phyloP scores from a whole-genome alignment of 768 basidiomycete species.

The Amanita inopinata region DNA sequence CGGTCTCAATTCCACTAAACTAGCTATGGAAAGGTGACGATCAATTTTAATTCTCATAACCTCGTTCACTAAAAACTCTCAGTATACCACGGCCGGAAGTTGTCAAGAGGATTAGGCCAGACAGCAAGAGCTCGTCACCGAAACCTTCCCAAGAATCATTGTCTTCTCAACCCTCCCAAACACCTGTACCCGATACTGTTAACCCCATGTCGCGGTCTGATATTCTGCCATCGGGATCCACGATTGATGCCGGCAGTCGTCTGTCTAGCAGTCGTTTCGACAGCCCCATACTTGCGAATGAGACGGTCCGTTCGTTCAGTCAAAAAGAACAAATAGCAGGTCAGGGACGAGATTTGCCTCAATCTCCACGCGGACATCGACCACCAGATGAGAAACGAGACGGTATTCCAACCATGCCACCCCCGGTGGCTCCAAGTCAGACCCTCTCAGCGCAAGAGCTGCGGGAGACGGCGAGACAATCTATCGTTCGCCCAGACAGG shows the following conservation, averaged over 20 bases:
- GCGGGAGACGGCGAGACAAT: slow-evolving; percentile 70
- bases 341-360: slow-evolving; percentile 17
- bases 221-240: neutral
- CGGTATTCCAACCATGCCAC: slow-evolving; percentile 54
- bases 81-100: slow-evolving; percentile 78
- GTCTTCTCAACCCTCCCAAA: neutral
- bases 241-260: neutral
- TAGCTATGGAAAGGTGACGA: slow-evolving; percentile 58
- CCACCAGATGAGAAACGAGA: slow-evolving; percentile 35
- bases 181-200: neutral
- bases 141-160: neutral
- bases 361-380: slow-evolving; percentile 25
- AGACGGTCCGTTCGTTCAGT: neutral
- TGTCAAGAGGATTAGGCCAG: slow-evolving; percentile 49
- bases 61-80: slow-evolving; percentile 6
- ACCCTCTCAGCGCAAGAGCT: slow-evolving; percentile 72
- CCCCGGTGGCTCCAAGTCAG: slow-evolving; percentile 70
- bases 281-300: neutral
- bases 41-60: slow-evolving; percentile 7
- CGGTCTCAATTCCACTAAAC: slow-evolving; percentile 36
- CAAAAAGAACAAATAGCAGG: slow-evolving; percentile 9
- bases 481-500: slow-evolving; percentile 37
- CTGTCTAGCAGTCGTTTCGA: neutral
- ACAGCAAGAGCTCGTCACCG: slow-evolving; percentile 21
- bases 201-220: neutral